Evolutionary conservation across 2,329 filamentous ascomycete species (phyloP).

Genomic region (Sporothrix variecibatus): DNA sequence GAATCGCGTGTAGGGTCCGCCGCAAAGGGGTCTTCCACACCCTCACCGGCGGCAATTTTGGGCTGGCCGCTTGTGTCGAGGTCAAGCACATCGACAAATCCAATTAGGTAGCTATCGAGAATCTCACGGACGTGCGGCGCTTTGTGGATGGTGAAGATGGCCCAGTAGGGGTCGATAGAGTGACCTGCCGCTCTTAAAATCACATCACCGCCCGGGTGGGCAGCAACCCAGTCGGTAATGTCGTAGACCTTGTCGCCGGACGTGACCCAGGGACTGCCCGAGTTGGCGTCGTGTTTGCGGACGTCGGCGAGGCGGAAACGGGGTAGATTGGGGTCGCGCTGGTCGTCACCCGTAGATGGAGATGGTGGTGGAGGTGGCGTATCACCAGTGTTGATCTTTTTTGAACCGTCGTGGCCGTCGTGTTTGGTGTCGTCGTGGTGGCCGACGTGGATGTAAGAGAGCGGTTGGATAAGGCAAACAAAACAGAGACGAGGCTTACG

Average conservation of each 20-base stretch:
- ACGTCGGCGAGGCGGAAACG: constrained; percentile 33
- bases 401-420: background rate
- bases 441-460: constrained; percentile 5
- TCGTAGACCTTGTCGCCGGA: constrained; percentile 66
- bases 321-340: constrained; percentile 32
- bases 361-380: background rate
- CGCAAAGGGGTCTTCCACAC: constrained; percentile 62
- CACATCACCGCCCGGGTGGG: constrained; percentile 67
- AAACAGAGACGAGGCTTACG: constrained; percentile 23
- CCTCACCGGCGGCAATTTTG: constrained; percentile 42
- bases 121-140: constrained; percentile 65
- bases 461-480: constrained; percentile 26
- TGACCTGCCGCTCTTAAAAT: constrained; percentile 67
- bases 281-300: constrained; percentile 30
- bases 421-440: background rate
- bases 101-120: constrained; percentile 64
- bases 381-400: background rate
- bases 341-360: constrained; percentile 23
- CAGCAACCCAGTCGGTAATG: constrained; percentile 67
- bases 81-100: constrained; percentile 60
- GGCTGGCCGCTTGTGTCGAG: constrained; percentile 56
- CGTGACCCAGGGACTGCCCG: constrained; percentile 60
- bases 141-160: constrained; percentile 71
- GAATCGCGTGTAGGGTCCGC: constrained; percentile 55
- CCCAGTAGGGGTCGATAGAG: constrained; percentile 68